Percentiles rank a stretch among this genome's conserved stretches.
These are phyloP conservation scores for Adansonia rubrostipa DNA, from an alignment of 441 rosid species.

Conservation along the genomic window DNA sequence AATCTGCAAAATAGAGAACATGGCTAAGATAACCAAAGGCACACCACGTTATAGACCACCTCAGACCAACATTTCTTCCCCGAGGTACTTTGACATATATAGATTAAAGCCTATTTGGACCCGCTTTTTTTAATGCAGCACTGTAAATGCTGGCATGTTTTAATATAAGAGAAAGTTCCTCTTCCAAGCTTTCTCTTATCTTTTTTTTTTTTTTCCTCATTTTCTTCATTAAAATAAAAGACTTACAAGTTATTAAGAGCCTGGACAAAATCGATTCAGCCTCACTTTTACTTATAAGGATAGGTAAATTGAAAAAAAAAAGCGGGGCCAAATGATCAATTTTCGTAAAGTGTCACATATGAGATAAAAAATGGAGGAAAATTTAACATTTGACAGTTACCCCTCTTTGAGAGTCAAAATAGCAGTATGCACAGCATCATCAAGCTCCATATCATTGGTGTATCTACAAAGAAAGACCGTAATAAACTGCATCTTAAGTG, in stretches of 20 bases:
- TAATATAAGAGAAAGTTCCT: too few species aligned
- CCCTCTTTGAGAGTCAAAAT: slow-evolving; percentile 96
- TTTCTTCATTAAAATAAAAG: too few species aligned
- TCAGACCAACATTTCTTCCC: neutral
- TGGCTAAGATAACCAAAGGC: neutral
- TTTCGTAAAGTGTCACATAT: neutral
- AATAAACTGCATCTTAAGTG: slow-evolving; percentile 9
- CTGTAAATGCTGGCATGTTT: too few species aligned
- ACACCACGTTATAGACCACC: neutral
- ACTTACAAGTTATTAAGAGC: too few species aligned
- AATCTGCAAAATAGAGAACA: slow-evolving; percentile 54
- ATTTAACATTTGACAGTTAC: slow-evolving; percentile 35
- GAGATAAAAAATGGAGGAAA: neutral
- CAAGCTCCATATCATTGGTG: slow-evolving; percentile 99
- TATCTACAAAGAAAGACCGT: slow-evolving; percentile 50
- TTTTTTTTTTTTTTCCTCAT: too few species aligned
- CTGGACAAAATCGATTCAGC: too few species aligned
- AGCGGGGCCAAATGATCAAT: neutral
- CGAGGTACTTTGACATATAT: neutral
- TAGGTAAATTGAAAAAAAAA: too few species aligned
- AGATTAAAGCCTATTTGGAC: neutral
- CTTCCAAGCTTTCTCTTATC: too few species aligned
- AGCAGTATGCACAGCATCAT: slow-evolving; percentile 98
- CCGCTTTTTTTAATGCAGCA: too few species aligned
- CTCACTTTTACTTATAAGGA: too few species aligned